Evolutionary conservation across 768 basidiomycete genomes (phyloP), one percentile per base, ranked within the genome.

Genomic region (Pleurotus salmoneostramineus): DNA sequence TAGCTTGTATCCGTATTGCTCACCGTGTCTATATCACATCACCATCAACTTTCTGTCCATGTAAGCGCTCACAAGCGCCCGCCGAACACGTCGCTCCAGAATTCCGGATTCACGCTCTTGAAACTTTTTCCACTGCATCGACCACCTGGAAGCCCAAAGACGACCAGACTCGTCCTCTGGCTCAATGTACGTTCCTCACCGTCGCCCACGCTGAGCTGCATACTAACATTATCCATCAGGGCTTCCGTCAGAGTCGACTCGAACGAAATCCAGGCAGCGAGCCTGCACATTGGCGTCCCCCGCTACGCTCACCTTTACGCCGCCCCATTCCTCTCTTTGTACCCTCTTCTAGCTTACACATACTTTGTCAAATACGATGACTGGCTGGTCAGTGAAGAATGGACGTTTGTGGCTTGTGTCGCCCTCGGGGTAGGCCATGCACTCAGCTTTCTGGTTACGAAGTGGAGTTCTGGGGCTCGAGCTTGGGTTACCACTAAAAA

Each of bases 371-470:
- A 83, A 71, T 97, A 98, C 71, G 92, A 96, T 65, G 75, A 87
- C 60, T 97, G 92, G 90, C 76, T 98, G 56, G 82, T 87, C 66
- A 92, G 91, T 58, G 94, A 96, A 73, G 96, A 98, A 70, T 98
- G 95, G 95, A 96, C 97, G 0, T 99, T 98, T 69, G 82, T 98
- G 17, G 91, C 90, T 37, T 94, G 90, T 62, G 88, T 95, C 11
- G 73, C 85, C 3, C 82, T 99, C 6, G 91, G 91, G 17, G 88
- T 84, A 5, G 85, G 89, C 2, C 97, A 98, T 70, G 93, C 94
- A 3, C 80, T 99, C 57, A 94, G 91, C 66, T 99, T 95, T 72
- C 77, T 99, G 46, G 77, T 89, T 10, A 99, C 96, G 0, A 83
- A 83, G 63, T 99, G 97, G 97, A 94, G 84, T 67, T 79, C 88